Conservation (phyloP, 257 asterid species). For the Craterostigma plantagineum region DNA sequence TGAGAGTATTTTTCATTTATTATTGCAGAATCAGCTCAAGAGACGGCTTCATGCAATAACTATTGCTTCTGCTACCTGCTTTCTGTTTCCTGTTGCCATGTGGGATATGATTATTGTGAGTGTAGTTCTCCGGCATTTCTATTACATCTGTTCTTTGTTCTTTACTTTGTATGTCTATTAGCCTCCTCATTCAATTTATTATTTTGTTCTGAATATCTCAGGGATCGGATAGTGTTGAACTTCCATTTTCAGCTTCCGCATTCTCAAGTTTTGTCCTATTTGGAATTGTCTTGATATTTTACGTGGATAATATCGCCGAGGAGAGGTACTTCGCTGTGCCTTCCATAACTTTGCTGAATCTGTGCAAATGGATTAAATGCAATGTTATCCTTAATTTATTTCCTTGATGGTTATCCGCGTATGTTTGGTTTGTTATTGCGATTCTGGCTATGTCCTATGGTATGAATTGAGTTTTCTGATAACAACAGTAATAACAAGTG, state of each 20-base stretch:
- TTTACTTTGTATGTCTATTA: not conserved
- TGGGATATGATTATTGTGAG: slow-evolving; percentile 98
- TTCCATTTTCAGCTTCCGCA: slow-evolving; percentile 92
- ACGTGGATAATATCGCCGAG: slow-evolving; percentile 88
- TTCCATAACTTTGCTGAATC: too few relatives aligned
- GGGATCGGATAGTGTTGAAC: slow-evolving; percentile 56
- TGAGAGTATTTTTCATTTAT: slow-evolving; percentile 8
- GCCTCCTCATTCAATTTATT: not conserved
- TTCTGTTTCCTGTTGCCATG: slow-evolving; percentile 95
- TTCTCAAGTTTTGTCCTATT: slow-evolving; percentile 70
- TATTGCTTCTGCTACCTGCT: slow-evolving; percentile 87
- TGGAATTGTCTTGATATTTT: slow-evolving; percentile 75
- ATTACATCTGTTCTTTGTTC: not conserved
- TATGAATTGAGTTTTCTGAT: too few relatives aligned
- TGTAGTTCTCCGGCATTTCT: slow-evolving; percentile 14
- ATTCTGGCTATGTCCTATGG: too few relatives aligned
- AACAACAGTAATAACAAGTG: too few relatives aligned
- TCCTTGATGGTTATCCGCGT: slow-evolving; percentile 1
- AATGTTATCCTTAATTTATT: not conserved
- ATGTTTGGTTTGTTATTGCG: too few relatives aligned
- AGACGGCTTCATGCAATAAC: slow-evolving; percentile 89
- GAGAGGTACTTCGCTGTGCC: slow-evolving; percentile 44
- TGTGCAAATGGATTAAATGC: not conserved
- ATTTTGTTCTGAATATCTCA: slow-evolving; percentile 13
- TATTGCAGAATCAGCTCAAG: slow-evolving; percentile 79